Evolutionary conservation across 2,329 filamentous ascomycete species (phyloP).

Genomic region (Aspergillus pseudotamarii): DNA sequence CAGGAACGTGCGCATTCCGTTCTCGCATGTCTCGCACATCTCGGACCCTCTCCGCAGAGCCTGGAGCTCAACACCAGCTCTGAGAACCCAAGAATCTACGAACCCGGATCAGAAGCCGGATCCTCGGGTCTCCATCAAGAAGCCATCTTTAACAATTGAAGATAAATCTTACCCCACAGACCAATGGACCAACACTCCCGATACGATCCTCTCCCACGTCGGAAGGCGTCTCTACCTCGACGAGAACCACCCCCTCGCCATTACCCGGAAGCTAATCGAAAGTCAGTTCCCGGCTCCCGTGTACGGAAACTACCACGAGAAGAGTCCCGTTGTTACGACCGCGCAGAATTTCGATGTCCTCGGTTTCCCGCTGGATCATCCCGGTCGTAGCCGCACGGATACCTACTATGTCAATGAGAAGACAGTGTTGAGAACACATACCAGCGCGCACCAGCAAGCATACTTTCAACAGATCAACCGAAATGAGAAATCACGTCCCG

Average conservation of each 20-base stretch:
- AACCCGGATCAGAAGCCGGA: constrained; percentile 12
- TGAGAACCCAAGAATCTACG: constrained; percentile 23
- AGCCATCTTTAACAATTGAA: constrained; percentile 58
- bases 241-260: constrained; percentile 83
- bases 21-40: constrained; percentile 22
- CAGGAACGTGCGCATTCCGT: constrained; percentile 25
- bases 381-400: constrained; percentile 82
- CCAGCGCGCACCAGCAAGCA: constrained; percentile 88
- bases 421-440: constrained; percentile 89
- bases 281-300: constrained; percentile 75
- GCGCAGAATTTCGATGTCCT: constrained; percentile 95
- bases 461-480: constrained; percentile 69
- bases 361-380: constrained; percentile 84
- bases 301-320: constrained; percentile 75
- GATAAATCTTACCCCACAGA: constrained; percentile 69
- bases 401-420: constrained; percentile 91
- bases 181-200: constrained; percentile 81
- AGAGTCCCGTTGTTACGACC: constrained; percentile 82
- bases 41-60: constrained; percentile 25
- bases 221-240: constrained; percentile 85
- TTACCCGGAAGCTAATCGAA: constrained; percentile 91
- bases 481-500: constrained; percentile 37
- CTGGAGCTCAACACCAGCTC: constrained; percentile 38
- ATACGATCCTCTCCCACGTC: constrained; percentile 73
- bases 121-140: constrained; percentile 8